phyloP scores from a whole-genome alignment of 345 rosid species.

The Camelina neglecta region DNA sequence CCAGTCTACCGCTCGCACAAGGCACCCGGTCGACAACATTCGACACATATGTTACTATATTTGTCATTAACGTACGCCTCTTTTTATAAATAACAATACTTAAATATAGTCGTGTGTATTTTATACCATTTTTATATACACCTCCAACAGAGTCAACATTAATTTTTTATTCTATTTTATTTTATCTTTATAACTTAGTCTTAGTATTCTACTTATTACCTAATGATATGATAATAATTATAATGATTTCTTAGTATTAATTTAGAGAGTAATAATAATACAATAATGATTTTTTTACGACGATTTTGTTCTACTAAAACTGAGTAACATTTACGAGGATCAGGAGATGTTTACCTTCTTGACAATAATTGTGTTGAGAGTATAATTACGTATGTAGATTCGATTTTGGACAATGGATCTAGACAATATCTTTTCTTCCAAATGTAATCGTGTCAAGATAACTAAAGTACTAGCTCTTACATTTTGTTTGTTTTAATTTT shows the following conservation, averaged over 20 bases:
- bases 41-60: conserved; percentile 1
- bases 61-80: background rate
- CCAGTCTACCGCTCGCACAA: background rate
- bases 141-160: background rate
- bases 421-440: background rate
- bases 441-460: conserved; percentile 1
- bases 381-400: background rate
- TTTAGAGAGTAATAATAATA: background rate
- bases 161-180: background rate
- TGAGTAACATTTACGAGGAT: background rate
- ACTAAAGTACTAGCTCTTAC: background rate
- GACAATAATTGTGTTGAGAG: background rate
- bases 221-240: background rate
- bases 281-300: background rate
- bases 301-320: too few species aligned
- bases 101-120: background rate
- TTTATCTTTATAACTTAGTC: background rate
- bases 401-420: background rate
- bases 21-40: conserved; percentile 2
- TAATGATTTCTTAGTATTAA: background rate
- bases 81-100: background rate
- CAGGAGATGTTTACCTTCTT: background rate
- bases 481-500: conserved; percentile 1
- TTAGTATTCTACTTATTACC: background rate
- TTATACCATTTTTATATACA: background rate